Evolutionary conservation across 2,329 filamentous ascomycete genomes (phyloP).

Genomic region (Diaporthe helianthi): DNA sequence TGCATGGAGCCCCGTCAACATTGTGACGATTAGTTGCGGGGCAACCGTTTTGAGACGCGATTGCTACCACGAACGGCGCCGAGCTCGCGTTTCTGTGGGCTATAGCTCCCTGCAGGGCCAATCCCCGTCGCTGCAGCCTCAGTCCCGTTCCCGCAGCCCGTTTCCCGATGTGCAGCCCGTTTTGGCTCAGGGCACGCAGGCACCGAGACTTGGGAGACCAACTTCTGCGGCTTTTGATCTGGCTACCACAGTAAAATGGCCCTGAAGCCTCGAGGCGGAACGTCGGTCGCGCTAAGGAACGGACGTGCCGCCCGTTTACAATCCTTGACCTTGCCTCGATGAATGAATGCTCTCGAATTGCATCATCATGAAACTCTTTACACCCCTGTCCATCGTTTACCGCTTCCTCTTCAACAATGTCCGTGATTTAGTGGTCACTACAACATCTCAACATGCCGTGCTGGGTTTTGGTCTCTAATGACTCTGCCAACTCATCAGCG

Average conservation of each 20-base stretch:
- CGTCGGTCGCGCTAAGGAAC: not conserved
- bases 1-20: slow-evolving; percentile 20
- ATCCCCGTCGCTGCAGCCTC: not conserved
- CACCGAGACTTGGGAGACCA: too few relatives aligned
- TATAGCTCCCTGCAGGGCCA: slow-evolving; percentile 9
- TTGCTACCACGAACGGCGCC: slow-evolving; percentile 10
- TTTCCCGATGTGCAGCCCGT: not conserved
- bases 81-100: slow-evolving; percentile 15
- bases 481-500: slow-evolving; percentile 7
- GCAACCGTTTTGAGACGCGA: slow-evolving; percentile 25
- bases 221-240: not conserved
- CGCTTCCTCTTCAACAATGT: not conserved
- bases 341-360: slow-evolving; percentile 11
- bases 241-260: too few relatives aligned
- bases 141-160: not conserved
- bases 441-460: slow-evolving; percentile 5
- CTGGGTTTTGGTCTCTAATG: not conserved
- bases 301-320: not conserved
- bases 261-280: too few relatives aligned
- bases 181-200: too few relatives aligned
- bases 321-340: slow-evolving; percentile 5
- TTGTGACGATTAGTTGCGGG: slow-evolving; percentile 21
- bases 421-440: slow-evolving; percentile 6
- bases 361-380: slow-evolving; percentile 9
- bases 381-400: not conserved